phyloP scores from a whole-genome alignment of 2,329 filamentous ascomycete genomes.

The Fonsecaea erecta region DNA sequence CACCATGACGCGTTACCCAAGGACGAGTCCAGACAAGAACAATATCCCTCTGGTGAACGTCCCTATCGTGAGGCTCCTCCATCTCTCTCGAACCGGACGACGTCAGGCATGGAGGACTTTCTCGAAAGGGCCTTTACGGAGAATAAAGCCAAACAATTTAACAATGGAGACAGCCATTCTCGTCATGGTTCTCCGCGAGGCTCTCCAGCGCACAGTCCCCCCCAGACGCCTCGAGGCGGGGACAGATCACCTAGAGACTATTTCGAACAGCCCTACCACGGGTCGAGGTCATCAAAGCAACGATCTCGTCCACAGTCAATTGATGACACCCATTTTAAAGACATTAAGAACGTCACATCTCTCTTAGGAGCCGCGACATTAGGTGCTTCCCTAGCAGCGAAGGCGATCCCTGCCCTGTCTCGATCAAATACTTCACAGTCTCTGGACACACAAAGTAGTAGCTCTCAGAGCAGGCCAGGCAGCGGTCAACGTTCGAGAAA shows the following conservation, averaged over 20 bases:
- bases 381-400: slow-evolving; percentile 33
- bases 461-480: slow-evolving; percentile 26
- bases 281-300: slow-evolving; percentile 26
- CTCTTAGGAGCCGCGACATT: slow-evolving; percentile 36
- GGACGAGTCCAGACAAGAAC: slow-evolving; percentile 16
- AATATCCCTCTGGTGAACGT: slow-evolving; percentile 13
- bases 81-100: slow-evolving; percentile 24
- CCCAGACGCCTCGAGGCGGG: slow-evolving; percentile 29
- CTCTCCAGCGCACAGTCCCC: slow-evolving; percentile 39
- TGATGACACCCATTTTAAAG: slow-evolving; percentile 34
- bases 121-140: slow-evolving; percentile 33
- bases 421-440: slow-evolving; percentile 30
- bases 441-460: slow-evolving; percentile 24
- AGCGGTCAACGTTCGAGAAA: slow-evolving; percentile 34
- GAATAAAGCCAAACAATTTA: slow-evolving; percentile 28
- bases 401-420: slow-evolving; percentile 31
- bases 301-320: slow-evolving; percentile 32
- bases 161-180: slow-evolving; percentile 19
- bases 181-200: slow-evolving; percentile 34
- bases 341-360: slow-evolving; percentile 34
- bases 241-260: slow-evolving; percentile 30
- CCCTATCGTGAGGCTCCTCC: slow-evolving; percentile 14
- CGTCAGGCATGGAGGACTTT: slow-evolving; percentile 35
- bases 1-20: slow-evolving; percentile 17
- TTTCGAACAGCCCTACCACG: slow-evolving; percentile 26